Base-by-base conservation (phyloP, 2,329 filamentous ascomycete genomes). In the Metarhizium anisopliae region DNA sequence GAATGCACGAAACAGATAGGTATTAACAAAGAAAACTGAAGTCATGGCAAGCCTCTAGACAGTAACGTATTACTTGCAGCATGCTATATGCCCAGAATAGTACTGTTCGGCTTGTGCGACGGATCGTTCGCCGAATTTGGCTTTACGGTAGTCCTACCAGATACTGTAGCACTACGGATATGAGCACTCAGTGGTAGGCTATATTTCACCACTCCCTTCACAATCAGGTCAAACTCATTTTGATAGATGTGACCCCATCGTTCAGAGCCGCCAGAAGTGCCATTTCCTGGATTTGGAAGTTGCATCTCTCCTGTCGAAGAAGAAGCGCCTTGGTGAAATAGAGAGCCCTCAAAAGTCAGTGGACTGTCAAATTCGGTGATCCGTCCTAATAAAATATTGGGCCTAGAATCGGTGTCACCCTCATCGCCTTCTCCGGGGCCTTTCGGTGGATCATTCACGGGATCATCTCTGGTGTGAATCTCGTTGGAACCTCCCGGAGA, bases 191-290 rank as follows among this genome's bases (percentile, higher is more conserved):
- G 72, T 2, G 83, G 83, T 38, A 86, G 73, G 35, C 75, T 81
- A 66, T 99, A 99, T 66, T 92, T 91, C 62, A 99, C 78, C 14
- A 94, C 88, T 25, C 94, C 94, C 63, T 94, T 86, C 47, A 99
- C 82, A 58, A 97, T 93, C 51, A 99, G 79, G 62, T 96, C 90
- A 63, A 97, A 99, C 49, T 93, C 89, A 69, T 96, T 89, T 61
- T 95, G 84, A 52, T 96, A 78, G 50, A 97, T 92, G 58, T 85
- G 82, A 68, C 95, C 90, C 94, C 94, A 99, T 13, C 92, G 84
- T 66, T 88, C 84, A 2, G 86, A 86, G 8, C 93, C 94, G 45
- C 89, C 88, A 47, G 90, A 85, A 0, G 94, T 97, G 63, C 85
- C 85, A 70, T 97, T 99, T 4, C 93, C 92, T 0, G 94, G 94